These are phyloP conservation scores for Xylariales sp. DNA, from an alignment of 2,329 filamentous ascomycete species.

Conservation along the genomic window DNA sequence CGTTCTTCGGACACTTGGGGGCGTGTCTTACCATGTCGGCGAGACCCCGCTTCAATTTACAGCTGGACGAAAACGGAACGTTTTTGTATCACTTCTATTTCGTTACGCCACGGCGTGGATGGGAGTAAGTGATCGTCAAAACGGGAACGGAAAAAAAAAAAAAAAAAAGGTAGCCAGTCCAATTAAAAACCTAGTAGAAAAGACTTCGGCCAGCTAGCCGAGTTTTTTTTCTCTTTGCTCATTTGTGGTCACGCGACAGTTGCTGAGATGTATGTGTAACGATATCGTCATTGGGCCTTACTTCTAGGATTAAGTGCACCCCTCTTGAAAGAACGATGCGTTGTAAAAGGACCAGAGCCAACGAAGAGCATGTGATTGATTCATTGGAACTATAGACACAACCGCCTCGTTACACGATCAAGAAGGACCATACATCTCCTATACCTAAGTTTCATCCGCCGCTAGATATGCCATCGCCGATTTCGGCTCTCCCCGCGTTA, in stretches of 20 bases:
- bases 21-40: background rate
- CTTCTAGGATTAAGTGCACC: constrained; percentile 2
- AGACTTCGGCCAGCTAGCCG: background rate
- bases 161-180: no score
- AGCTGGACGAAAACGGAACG: constrained; percentile 10
- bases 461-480: background rate
- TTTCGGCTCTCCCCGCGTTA: background rate
- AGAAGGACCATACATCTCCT: background rate
- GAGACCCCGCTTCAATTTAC: constrained; percentile 15
- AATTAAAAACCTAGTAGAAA: no score
- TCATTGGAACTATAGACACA: constrained; percentile 3
- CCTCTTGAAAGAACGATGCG: background rate
- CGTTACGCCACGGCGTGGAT: background rate
- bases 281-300: background rate
- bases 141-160: no score
- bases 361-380: background rate
- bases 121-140: no score
- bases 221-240: background rate
- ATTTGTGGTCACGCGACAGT: background rate
- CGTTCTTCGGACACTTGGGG: constrained; percentile 3
- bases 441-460: background rate
- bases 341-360: background rate
- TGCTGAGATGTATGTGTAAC: constrained; percentile 4
- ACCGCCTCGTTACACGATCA: constrained; percentile 7
- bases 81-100: constrained; percentile 7